A percentile compares a stretch with the other conserved stretches of the same genome.
These are phyloP conservation scores for Ceratocystis albifundus DNA, from an alignment of 2,329 filamentous ascomycete genomes.

Conservation along the genomic window DNA sequence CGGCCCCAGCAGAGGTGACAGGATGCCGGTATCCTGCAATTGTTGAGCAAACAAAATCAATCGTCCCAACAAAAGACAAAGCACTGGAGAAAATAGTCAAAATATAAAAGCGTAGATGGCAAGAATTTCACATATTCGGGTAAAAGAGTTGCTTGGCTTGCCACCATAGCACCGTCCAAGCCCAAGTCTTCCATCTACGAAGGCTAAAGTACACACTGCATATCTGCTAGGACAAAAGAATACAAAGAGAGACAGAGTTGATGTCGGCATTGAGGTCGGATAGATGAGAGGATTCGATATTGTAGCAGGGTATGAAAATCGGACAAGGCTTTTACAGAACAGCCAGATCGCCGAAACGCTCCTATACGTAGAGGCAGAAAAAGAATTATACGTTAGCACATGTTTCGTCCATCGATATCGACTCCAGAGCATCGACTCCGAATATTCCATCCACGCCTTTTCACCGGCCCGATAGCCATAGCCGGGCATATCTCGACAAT, in stretches of 20 bases:
- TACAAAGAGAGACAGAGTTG: conserved; percentile 27
- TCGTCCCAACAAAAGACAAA: background rate
- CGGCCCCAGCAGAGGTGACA: background rate
- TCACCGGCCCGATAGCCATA: background rate
- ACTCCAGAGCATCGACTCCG: background rate
- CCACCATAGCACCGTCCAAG: conserved; percentile 24
- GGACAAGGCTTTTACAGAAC: conserved; percentile 57
- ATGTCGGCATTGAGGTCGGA: conserved; percentile 14
- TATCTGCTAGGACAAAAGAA: conserved; percentile 31
- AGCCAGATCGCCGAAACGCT: conserved; percentile 97
- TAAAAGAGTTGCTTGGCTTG: conserved; percentile 11
- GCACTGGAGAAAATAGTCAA: background rate
- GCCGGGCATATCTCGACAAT: background rate
- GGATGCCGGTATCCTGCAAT: background rate
- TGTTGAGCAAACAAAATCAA: background rate
- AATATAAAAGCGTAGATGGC: background rate
- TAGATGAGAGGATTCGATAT: conserved; percentile 3
- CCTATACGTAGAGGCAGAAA: conserved; percentile 43
- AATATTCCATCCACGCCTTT: background rate
- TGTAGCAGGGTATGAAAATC: background rate
- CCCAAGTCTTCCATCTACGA: conserved; percentile 50
- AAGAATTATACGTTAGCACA: background rate
- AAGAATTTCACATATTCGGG: conserved; percentile 18
- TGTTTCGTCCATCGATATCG: background rate
- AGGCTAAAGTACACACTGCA: conserved; percentile 36